Evolutionary conservation across 2,329 filamentous ascomycete genomes (phyloP), one percentile per base, ranked within the genome.

Genomic region (Teratosphaeria viscida): DNA sequence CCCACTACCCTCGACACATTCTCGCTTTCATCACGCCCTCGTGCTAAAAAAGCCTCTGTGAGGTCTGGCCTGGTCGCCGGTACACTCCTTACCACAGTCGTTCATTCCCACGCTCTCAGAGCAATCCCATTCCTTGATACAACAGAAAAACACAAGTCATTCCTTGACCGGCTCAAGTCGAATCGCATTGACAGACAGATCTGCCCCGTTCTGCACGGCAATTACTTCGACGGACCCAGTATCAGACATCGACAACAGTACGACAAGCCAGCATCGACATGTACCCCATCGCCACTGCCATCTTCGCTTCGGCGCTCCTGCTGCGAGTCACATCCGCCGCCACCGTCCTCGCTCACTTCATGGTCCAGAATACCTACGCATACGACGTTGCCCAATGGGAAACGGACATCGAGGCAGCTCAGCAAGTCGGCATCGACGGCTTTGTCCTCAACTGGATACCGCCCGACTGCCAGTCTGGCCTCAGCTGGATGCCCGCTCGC

Each of bases 391-490:
- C 64, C 47, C 66, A 71, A 61, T 73, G 72, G 72, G 64, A 68
- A 64, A 66, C 61, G 19, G 72, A 73, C 63, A 73, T 73, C 56
- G 59, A 60, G 16, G 59, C 64, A 37, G 72, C 72, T 19, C 65
- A 73, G 60, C 64, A 70, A 47, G 65, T 72, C 47, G 71, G 71
- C 61, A 69, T 73, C 37, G 72, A 73, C 57, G 72, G 71, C 57
- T 73, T 73, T 62, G 70, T 70, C n/a, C 67, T 75, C 59, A 73
- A 74, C 64, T 72, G 69, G 68, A 69, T 70, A 52, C 70, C 72
- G 8, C 72, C 72, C 16, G 66, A 73, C 64, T 74, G 72, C 62
- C 56, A 65, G 37, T 61, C 60, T 54, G 62, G 67, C 57, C 64
- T 68, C 54, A 62, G 58, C 58, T 74, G 72, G 72, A 66, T 67